Conservation (phyloP, 306 rosid genomes). For the Quercus agrifolia region DNA sequence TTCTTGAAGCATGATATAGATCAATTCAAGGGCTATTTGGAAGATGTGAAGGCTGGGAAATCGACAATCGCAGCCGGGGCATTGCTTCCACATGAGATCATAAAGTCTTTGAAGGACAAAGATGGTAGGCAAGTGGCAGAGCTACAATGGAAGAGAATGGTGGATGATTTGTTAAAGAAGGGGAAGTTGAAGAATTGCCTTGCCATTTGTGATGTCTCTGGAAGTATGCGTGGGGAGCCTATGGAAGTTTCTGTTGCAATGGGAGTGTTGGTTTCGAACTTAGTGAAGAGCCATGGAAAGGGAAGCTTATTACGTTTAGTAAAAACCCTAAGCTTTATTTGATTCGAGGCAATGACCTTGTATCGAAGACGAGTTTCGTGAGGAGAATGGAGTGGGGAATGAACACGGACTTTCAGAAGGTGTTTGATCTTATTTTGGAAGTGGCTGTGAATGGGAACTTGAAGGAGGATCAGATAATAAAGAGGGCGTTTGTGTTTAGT, state of each 20-base stretch:
- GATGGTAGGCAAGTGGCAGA: conserved; percentile 19
- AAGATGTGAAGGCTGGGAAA: conserved; percentile 46
- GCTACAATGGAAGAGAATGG: no score
- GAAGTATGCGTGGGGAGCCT: conserved; percentile 44
- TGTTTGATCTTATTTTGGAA: no score
- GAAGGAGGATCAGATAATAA: conserved; percentile 35
- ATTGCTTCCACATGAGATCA: conserved; percentile 57
- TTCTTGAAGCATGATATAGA: conserved; percentile 54
- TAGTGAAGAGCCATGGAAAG: conserved; percentile 24
- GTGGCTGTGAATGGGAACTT: no score
- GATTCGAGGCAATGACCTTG: no score
- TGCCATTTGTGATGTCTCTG: conserved; percentile 60
- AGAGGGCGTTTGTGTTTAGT: conserved; percentile 63
- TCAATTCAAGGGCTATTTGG: conserved; percentile 41
- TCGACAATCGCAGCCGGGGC: conserved; percentile 56
- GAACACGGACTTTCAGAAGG: no score
- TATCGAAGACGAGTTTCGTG: no score
- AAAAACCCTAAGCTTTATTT: no score
- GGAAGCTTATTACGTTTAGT: conserved; percentile 56
- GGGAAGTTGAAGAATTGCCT: conserved; percentile 52
- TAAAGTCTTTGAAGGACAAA: conserved; percentile 2
- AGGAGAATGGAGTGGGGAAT: conserved; percentile 14
- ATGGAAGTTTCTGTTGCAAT: conserved; percentile 63
- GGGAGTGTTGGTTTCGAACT: conserved; percentile 57
- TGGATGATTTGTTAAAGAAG: conserved; percentile 8